phyloP scores from a whole-genome alignment of 2,329 filamentous ascomycete genomes.

The Fusarium drepaniforme region DNA sequence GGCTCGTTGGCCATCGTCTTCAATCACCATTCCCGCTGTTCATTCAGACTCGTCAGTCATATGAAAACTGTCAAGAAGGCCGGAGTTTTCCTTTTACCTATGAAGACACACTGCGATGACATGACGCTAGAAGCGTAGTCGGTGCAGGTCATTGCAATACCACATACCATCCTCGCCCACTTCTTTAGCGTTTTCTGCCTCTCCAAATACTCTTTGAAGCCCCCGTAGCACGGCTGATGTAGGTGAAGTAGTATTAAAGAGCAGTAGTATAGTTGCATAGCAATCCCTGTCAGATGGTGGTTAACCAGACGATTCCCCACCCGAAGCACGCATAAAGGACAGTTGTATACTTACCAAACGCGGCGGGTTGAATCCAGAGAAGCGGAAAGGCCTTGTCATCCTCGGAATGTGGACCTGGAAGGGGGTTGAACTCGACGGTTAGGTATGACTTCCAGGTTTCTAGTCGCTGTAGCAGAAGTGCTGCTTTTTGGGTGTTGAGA shows the following conservation, averaged over 20 bases:
- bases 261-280: background rate
- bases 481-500: background rate
- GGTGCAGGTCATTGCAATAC: conserved; percentile 58
- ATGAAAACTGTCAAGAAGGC: too few relatives aligned
- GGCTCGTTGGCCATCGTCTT: background rate
- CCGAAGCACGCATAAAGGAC: background rate
- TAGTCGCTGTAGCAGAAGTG: background rate
- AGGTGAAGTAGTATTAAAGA: conserved; percentile 61
- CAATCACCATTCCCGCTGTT: background rate
- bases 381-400: background rate
- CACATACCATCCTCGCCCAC: conserved; percentile 53
- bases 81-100: background rate
- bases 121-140: conserved; percentile 46
- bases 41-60: background rate
- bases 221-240: conserved; percentile 30
- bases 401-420: background rate
- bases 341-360: background rate
- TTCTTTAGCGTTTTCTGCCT: conserved; percentile 37
- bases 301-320: background rate
- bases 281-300: background rate
- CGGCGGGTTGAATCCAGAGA: background rate
- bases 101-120: background rate
- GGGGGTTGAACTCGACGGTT: background rate
- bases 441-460: background rate
- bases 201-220: conserved; percentile 58